Conservation (phyloP, 2,329 filamentous ascomycete species). For the Claviceps purpurea region DNA sequence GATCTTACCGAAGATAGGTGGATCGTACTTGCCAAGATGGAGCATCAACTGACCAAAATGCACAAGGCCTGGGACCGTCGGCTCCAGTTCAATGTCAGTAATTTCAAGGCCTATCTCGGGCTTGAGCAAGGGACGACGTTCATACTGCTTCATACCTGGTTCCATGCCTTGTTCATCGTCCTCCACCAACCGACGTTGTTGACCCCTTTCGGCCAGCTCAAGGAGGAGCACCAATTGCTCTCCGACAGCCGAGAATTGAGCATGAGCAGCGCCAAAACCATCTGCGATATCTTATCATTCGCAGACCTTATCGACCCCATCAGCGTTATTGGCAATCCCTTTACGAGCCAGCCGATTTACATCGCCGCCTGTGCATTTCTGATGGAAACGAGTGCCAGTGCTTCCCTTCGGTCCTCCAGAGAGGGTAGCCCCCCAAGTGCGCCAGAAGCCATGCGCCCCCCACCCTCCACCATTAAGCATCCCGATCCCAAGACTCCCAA, state of each 20-base stretch:
- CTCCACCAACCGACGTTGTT: conserved; percentile 74
- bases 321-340: conserved; percentile 77
- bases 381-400: conserved; percentile 64
- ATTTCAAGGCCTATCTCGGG: conserved; percentile 76
- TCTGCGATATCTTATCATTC: conserved; percentile 78
- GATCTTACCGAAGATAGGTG: conserved; percentile 67
- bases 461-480: not conserved
- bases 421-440: conserved; percentile 35
- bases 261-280: conserved; percentile 84
- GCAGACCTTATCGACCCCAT: conserved; percentile 75
- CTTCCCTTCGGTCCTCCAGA: conserved; percentile 45
- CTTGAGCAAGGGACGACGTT: conserved; percentile 76
- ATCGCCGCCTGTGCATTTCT: conserved; percentile 83
- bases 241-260: conserved; percentile 69
- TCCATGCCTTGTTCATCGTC: conserved; percentile 73
- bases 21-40: conserved; percentile 60
- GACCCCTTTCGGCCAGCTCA: conserved; percentile 53
- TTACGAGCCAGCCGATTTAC: conserved; percentile 83
- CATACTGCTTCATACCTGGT: conserved; percentile 78
- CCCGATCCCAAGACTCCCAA: too few species aligned
- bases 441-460: conserved; percentile 4
- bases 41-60: conserved; percentile 58
- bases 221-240: conserved; percentile 54
- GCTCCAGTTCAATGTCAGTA: conserved; percentile 71
- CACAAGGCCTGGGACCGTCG: conserved; percentile 62